phyloP scores from a whole-genome alignment of 192 early-diverging fungal species.

The Globomyces pollinis-pini region DNA sequence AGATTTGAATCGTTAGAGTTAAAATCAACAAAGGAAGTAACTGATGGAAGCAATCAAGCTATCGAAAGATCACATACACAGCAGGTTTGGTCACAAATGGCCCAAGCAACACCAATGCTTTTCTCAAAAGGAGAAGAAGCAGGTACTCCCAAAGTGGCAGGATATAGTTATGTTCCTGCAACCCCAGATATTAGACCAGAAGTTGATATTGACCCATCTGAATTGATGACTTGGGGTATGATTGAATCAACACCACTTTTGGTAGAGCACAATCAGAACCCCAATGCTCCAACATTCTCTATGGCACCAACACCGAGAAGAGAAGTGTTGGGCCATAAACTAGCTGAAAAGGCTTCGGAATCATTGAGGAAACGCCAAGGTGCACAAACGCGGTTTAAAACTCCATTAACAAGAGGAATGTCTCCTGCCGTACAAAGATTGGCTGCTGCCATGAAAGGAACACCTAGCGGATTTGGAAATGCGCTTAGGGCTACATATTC shows the following conservation, averaged over 20 bases:
- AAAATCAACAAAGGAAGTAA: slow-evolving; percentile 11
- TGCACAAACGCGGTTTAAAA: not conserved
- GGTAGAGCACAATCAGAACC: slow-evolving; percentile 34
- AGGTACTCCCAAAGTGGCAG: slow-evolving; percentile 11
- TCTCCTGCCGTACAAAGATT: not conserved
- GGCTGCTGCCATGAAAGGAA: too few relatives aligned
- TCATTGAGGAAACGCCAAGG: slow-evolving; percentile 3
- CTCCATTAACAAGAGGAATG: not conserved
- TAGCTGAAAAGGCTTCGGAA: slow-evolving; percentile 57
- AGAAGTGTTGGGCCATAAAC: slow-evolving; percentile 51
- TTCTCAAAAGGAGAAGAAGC: too few relatives aligned
- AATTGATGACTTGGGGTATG: slow-evolving; percentile 79
- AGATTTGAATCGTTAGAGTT: slow-evolving; percentile 30
- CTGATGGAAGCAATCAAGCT: too few relatives aligned
- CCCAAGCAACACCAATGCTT: slow-evolving; percentile 46
- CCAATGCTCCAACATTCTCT: slow-evolving; percentile 38
- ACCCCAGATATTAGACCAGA: slow-evolving; percentile 61
- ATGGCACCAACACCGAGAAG: slow-evolving; percentile 57
- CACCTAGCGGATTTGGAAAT: not conserved
- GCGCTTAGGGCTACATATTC: not conserved
- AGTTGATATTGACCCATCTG: slow-evolving; percentile 51
- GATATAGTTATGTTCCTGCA: slow-evolving; percentile 56
- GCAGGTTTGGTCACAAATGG: slow-evolving; percentile 37
- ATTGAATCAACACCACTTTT: slow-evolving; percentile 74
- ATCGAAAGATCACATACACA: slow-evolving; percentile 25